Evolutionary conservation across 345 rosid genomes (phyloP), one percentile per base, ranked within the genome.

Genomic region (Bruguiera gymnorhiza): DNA sequence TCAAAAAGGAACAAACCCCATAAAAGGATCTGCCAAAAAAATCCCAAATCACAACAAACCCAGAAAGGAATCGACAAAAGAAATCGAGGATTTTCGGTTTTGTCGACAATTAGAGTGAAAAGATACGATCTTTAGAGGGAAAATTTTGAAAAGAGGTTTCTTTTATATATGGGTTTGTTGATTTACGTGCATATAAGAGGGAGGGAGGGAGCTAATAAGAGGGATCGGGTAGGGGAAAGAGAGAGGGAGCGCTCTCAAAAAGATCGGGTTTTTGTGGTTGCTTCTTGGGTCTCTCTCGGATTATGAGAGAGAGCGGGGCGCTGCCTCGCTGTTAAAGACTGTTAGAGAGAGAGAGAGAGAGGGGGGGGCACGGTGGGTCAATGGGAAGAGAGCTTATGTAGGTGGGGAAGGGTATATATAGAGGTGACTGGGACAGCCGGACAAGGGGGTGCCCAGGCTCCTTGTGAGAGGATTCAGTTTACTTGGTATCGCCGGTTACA

Each of bases 141-240:
- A 70, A 57, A 39, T 2, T 75, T 75, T 68, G 67, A 75, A 75
- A 70, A 29, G n/a, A 57, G 39, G 43, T 3, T 64, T 64, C 73
- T 76, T 76, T 70, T 76, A 76, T 76, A 76, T 68, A 76, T 71
- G 67, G 59, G 66, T 21, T 65, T 54, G 31, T 43, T 36, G 37
- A 37, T 51, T 36, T 59, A 16, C 10, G 18, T 48, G 52, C 19
- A 62, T 53, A 29, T 52, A 20, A 2, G 71, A 60, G 71, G 27
- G 71, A 67, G 67, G 30, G 60, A 9, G 32, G 4, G 23, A 30
- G 0, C 23, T 13, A 16, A 16, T 3, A 55, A 1, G 24, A 36
- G 18, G 8, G 53, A 20, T 37, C 46, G 46, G 15, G 3, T 0
- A 39, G 46, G 15, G 46, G 46, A 11, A 0, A 39, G 46, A 43